phyloP scores from a whole-genome alignment of 441 rosid genomes.

The Euphorbia celastroides region DNA sequence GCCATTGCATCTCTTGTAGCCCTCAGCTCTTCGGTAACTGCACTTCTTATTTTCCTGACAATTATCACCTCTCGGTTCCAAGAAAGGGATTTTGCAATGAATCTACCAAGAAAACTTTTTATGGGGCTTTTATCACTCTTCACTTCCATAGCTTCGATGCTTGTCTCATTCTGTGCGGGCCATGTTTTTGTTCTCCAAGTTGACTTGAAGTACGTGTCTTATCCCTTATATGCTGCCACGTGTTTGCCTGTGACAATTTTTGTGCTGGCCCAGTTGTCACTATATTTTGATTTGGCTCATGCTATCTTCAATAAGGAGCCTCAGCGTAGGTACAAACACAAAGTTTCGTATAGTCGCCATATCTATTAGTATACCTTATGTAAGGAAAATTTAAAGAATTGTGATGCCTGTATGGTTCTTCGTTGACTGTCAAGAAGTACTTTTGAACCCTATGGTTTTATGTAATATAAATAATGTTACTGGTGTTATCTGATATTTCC shows the following conservation, averaged over 20 bases:
- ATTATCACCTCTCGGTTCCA: constrained; percentile 40
- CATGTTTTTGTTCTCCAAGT: constrained; percentile 35
- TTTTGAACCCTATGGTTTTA: not conserved
- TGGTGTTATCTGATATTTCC: not conserved
- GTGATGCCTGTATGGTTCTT: not conserved
- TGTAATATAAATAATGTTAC: not conserved
- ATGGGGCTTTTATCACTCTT: constrained; percentile 36
- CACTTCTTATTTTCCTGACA: constrained; percentile 35
- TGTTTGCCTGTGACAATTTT: constrained; percentile 40
- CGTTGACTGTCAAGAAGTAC: not conserved
- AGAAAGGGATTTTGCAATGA: constrained; percentile 30
- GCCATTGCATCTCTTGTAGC: constrained; percentile 43
- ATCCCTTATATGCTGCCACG: constrained; percentile 31
- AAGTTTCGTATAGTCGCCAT: constrained; percentile 2
- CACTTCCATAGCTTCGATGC: constrained; percentile 36
- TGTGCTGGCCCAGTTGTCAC: constrained; percentile 33
- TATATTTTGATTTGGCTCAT: constrained; percentile 31
- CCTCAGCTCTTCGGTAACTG: constrained; percentile 39
- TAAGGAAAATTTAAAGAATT: not conserved
- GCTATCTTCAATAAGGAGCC: constrained; percentile 38
- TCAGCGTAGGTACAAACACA: constrained; percentile 30
- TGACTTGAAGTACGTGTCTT: constrained; percentile 26
- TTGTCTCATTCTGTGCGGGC: constrained; percentile 41
- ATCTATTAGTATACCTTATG: not conserved
- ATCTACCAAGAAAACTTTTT: constrained; percentile 36